A percentile compares a stretch with the other conserved stretches of the same genome.
phyloP scores from a whole-genome alignment of 345 rosid genomes.

The Syzygium aqueum region DNA sequence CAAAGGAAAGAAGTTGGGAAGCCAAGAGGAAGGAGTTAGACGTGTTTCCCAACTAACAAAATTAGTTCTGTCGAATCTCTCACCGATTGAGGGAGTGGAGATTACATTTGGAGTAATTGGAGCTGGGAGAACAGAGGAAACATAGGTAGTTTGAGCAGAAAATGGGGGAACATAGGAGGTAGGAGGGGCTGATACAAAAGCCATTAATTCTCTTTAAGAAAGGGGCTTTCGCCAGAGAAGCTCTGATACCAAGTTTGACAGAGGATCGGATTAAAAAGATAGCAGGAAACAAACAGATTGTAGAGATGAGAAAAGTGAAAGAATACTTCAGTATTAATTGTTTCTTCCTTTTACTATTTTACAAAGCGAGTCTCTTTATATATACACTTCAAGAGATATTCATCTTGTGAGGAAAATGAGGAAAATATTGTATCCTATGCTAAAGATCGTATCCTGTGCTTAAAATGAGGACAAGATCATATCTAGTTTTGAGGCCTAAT shows the following conservation, averaged over 20 bases:
- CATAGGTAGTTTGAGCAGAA: neutral
- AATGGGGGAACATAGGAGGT: neutral
- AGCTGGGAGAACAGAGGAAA: neutral
- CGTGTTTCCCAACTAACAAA: neutral
- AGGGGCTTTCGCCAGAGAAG: neutral
- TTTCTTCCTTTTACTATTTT: too few species aligned
- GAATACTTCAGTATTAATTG: neutral
- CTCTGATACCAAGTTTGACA: neutral
- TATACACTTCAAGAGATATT: too few species aligned
- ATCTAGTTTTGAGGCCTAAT: too few species aligned
- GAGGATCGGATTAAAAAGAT: neutral
- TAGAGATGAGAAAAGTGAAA: neutral
- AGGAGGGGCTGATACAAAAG: neutral
- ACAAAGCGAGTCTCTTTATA: too few species aligned
- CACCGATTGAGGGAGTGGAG: neutral
- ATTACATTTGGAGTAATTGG: neutral
- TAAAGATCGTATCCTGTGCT: neutral
- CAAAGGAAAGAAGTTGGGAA: neutral
- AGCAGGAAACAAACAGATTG: too few species aligned
- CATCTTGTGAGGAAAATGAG: too few species aligned
- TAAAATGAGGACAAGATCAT: neutral
- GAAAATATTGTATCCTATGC: too few species aligned
- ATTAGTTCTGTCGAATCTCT: neutral
- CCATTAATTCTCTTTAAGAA: neutral
- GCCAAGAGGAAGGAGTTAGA: neutral